Percentiles rank a stretch among this genome's conserved stretches.
Evolutionary conservation across 768 basidiomycete genomes (phyloP).

Genomic region (Russula sp.): DNA sequence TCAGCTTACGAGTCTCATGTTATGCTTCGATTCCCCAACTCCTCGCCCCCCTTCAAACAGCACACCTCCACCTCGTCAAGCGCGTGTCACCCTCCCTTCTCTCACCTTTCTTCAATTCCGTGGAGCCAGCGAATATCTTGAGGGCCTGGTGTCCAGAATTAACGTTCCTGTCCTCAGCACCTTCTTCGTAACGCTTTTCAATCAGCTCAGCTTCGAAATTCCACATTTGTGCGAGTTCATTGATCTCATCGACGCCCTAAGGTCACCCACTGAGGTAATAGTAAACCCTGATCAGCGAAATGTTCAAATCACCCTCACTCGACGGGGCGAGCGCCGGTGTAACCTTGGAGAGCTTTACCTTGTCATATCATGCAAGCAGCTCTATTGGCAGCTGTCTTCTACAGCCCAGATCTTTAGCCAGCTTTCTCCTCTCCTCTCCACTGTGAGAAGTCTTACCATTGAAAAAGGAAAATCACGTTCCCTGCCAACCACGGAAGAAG

Average conservation of each 20-base stretch:
- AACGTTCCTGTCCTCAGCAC: neutral
- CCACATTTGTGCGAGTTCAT: conserved; percentile 3
- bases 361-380: neutral
- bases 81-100: neutral
- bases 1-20: neutral
- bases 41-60: too few relatives aligned
- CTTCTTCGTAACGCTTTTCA: neutral
- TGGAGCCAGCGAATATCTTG: conserved; percentile 5
- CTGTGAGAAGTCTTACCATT: neutral
- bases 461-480: rapidly evolving
- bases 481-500: neutral
- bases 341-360: neutral
- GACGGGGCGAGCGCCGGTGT: neutral
- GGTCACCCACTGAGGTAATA: neutral
- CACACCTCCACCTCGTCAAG: neutral
- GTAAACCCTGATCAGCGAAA: neutral
- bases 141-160: neutral
- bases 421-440: neutral
- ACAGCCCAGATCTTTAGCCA: neutral
- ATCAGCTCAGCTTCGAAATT: neutral
- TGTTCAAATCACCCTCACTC: neutral
- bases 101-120: neutral
- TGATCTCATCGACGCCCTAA: neutral
- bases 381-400: conserved; percentile 4
- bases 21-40: neutral